Conservation (phyloP, 352 stramenopile genomes). For the Pythium folliculosum region DNA sequence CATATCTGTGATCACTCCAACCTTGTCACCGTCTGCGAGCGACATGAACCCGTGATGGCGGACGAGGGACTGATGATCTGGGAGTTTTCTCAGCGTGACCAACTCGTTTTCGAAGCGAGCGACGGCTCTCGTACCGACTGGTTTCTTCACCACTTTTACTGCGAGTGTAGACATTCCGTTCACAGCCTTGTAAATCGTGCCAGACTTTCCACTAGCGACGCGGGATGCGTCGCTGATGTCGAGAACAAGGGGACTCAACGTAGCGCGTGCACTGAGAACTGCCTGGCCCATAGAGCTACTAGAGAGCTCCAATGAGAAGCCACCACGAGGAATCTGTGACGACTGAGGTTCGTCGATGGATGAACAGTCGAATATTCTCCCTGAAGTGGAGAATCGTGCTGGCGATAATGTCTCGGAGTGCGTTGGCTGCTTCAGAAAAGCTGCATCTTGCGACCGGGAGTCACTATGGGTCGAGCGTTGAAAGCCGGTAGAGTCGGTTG, state of each 20-base stretch:
- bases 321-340: background rate
- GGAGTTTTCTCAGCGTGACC: constrained; percentile 1
- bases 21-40: background rate
- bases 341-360: background rate
- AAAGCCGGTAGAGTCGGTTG: too few relatives aligned
- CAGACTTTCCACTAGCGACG: background rate
- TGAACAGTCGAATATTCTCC: too few relatives aligned
- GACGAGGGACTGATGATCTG: background rate
- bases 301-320: background rate
- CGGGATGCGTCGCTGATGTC: constrained; percentile 2
- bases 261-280: background rate
- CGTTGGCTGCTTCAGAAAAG: too few relatives aligned
- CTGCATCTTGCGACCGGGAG: too few relatives aligned
- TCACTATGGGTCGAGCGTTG: too few relatives aligned
- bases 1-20: constrained; percentile 11
- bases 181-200: background rate
- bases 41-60: constrained; percentile 1
- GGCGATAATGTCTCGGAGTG: too few relatives aligned
- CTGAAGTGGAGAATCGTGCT: too few relatives aligned
- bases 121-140: background rate
- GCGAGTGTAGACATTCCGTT: background rate
- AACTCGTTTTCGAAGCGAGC: background rate
- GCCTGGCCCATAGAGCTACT: background rate
- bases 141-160: background rate
- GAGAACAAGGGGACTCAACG: background rate